phyloP scores from a whole-genome alignment of 2,329 filamentous ascomycete species.

The Curvularia lunata region DNA sequence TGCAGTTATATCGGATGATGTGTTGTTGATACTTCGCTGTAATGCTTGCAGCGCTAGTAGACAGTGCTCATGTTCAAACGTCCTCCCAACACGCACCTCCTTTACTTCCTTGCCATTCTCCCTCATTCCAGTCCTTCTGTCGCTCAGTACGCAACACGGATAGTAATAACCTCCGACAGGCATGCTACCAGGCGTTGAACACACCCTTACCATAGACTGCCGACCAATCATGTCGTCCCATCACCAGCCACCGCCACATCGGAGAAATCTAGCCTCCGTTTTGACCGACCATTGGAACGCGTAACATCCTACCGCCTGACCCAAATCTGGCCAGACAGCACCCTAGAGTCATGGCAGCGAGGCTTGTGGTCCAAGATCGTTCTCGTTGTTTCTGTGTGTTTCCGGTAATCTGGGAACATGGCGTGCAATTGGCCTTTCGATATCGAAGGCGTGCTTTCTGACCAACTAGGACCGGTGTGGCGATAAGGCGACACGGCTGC shows the following conservation, averaged over 20 bases:
- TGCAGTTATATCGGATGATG: neutral
- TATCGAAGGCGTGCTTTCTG: constrained; percentile 7
- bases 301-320: constrained; percentile 37
- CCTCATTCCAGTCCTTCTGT: constrained; percentile 7
- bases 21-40: neutral
- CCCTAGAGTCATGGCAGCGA: constrained; percentile 25
- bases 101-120: neutral
- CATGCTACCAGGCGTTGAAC: neutral
- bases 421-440: constrained; percentile 28
- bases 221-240: constrained; percentile 12
- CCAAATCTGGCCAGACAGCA: constrained; percentile 18
- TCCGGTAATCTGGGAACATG: constrained; percentile 10
- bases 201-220: neutral
- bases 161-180: constrained; percentile 4
- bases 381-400: constrained; percentile 33
- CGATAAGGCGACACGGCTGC: constrained; percentile 23
- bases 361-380: constrained; percentile 27
- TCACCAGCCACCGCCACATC: constrained; percentile 34
- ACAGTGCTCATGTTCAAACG: neutral
- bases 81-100: neutral
- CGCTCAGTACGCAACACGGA: neutral
- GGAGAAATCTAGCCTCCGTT: constrained; percentile 28
- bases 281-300: constrained; percentile 25
- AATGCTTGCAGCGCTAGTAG: too few relatives aligned
- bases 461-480: constrained; percentile 28